phyloP scores from a whole-genome alignment of 441 rosid genomes.

The Adansonia rubrostipa region DNA sequence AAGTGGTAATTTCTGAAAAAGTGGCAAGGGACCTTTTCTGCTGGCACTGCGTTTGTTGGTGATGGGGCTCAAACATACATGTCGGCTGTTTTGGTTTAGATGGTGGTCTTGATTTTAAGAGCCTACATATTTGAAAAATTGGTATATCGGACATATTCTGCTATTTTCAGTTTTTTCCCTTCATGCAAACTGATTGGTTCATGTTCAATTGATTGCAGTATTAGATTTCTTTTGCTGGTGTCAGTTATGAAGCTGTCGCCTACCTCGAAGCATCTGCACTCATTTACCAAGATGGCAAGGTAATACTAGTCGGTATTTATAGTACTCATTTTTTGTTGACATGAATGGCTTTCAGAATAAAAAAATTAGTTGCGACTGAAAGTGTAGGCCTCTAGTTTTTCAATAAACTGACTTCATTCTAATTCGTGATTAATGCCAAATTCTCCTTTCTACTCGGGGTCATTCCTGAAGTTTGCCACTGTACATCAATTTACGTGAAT shows the following conservation, averaged over 20 bases:
- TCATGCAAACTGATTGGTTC: background rate
- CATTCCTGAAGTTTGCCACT: background rate
- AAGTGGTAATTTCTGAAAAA: background rate
- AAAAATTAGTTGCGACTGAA: background rate
- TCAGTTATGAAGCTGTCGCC: slow-evolving; percentile 97
- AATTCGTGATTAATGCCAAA: slow-evolving; percentile 10
- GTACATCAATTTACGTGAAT: background rate
- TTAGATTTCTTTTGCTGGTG: slow-evolving; percentile 22
- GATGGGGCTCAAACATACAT: background rate
- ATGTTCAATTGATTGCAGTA: background rate
- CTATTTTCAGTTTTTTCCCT: background rate
- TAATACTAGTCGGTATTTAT: slow-evolving; percentile 22
- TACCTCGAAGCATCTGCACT: slow-evolving; percentile 95
- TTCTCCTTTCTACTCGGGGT: slow-evolving; percentile 6
- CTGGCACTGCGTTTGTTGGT: background rate
- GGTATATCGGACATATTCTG: background rate
- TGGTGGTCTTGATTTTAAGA: slow-evolving; percentile 4
- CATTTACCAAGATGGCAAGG: slow-evolving; percentile 98
- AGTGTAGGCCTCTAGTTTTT: slow-evolving; percentile 6
- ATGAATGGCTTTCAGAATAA: slow-evolving; percentile 3
- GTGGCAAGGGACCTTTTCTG: background rate
- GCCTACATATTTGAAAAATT: slow-evolving; percentile 17
- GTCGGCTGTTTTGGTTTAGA: background rate
- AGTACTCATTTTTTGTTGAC: background rate
- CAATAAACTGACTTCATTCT: background rate